phyloP scores from a whole-genome alignment of 2,329 filamentous ascomycete genomes.

The Verticillium alfalfae region DNA sequence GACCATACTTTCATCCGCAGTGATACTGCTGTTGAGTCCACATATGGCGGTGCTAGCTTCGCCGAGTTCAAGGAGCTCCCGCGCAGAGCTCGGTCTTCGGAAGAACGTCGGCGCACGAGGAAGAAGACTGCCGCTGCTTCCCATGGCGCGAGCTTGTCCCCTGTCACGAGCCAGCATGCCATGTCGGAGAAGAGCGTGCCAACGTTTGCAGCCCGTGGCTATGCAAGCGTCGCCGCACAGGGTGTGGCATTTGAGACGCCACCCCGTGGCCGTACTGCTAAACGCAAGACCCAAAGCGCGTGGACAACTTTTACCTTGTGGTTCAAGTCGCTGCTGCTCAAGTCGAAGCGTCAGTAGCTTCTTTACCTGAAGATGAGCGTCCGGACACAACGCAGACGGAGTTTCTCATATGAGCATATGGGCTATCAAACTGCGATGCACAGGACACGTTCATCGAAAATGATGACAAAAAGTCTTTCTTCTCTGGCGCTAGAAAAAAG shows the following conservation, averaged over 20 bases:
- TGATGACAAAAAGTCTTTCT: neutral
- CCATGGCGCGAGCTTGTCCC: neutral
- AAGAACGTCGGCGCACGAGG: neutral
- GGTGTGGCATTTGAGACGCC: constrained; percentile 34
- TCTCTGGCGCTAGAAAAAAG: neutral
- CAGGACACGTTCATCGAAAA: neutral
- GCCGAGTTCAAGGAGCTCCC: neutral
- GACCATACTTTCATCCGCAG: neutral
- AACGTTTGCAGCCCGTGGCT: constrained; percentile 38
- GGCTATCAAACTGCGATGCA: neutral
- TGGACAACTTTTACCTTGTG: constrained; percentile 62
- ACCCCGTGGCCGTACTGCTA: constrained; percentile 40
- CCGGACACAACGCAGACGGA: too few relatives aligned
- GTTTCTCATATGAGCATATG: neutral
- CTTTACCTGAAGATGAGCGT: neutral
- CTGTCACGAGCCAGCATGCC: constrained; percentile 17
- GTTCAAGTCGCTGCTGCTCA: constrained; percentile 26
- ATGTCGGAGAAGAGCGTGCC: constrained; percentile 30
- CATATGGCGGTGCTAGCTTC: neutral
- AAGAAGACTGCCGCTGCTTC: neutral
- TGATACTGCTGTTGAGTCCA: constrained; percentile 16
- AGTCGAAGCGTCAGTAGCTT: neutral
- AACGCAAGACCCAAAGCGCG: constrained; percentile 54
- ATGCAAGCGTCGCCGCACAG: constrained; percentile 37
- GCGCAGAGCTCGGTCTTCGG: neutral